Evolutionary conservation across 148 eudicot genomes (phyloP), one percentile per base, ranked within the genome.

Genomic region (Chenopodium berlandieri): DNA sequence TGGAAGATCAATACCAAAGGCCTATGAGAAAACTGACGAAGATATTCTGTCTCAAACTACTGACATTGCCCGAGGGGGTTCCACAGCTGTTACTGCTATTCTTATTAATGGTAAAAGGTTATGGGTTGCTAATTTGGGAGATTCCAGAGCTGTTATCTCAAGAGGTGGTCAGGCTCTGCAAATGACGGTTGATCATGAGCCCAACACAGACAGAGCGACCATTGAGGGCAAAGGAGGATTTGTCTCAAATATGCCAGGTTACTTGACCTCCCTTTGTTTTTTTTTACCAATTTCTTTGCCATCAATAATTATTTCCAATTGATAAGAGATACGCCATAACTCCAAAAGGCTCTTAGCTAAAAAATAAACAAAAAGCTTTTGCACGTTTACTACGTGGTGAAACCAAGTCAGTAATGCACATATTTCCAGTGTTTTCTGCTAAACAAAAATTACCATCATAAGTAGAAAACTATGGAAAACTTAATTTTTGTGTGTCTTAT

Each of bases 61-160:
- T 67, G 85, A 87, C 72, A 40, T 89, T 76, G 86, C 86, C 37
- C 84, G 90, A 83, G 93, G 91, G 7, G 93, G 93, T 19, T 90
- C 93, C 8, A 90, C 93, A 64, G 91, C 93, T 78, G 93, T 90
- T 78, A 90, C 93, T 62, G 91, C 93, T 56, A 89, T 90, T 66
- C 79, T 89, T 74, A 81, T 90, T 19, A 89, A 90, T 78, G 91
- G 90, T 22, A 79, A 81, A 70, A 90, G 82, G 79, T 84, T 90
- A 83, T 89, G 89, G 90, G 77, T 87, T 8, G 93, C 91, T 71
- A 90, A 90, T 76, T 78, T 90, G 73, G 93, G 93, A 37, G 93
- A 90, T 76, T 90, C 93, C 30, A 79, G 91, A 69, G 93, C 93
- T 11, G 88, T 89, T 84, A 81, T 90, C 25, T 86, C 91, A 47